Percentiles rank a stretch among this genome's conserved stretches.
These are phyloP conservation scores for Middelhovenomyces tepae DNA, from an alignment of 805 yeast genomes.

Conservation along the genomic window DNA sequence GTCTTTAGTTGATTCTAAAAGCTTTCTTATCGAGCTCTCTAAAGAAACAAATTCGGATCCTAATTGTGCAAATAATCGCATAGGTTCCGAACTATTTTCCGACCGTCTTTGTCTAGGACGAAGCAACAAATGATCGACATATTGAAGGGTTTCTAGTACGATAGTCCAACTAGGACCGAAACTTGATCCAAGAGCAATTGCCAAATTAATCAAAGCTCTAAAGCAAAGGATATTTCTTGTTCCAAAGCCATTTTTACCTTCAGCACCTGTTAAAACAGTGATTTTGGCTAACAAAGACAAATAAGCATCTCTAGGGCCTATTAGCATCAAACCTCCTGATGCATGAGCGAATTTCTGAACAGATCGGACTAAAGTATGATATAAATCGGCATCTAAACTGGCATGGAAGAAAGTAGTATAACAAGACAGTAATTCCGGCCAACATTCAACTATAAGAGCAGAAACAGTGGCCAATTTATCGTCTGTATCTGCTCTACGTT, in stretches of 20 bases:
- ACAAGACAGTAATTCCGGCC: conserved; percentile 34
- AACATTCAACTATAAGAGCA: conserved; percentile 18
- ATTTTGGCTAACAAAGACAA: conserved; percentile 25
- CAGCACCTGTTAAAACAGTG: conserved; percentile 14
- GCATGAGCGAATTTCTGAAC: conserved; percentile 77
- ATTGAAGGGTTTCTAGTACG: conserved; percentile 44
- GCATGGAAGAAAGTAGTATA: conserved; percentile 51
- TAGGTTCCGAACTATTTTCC: conserved; percentile 3
- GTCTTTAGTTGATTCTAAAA: conserved; percentile 52
- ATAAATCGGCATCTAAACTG: conserved; percentile 60
- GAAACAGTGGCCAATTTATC: conserved; percentile 10
- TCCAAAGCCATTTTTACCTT: conserved; percentile 1
- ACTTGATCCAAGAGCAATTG: conserved; percentile 72
- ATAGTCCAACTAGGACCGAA: conserved; percentile 59
- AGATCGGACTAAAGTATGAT: conserved; percentile 58
- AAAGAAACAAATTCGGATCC: conserved; percentile 37
- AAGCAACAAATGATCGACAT: conserved; percentile 19
- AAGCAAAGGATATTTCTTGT: conserved; percentile 64
- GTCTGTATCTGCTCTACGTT: conserved; percentile 15
- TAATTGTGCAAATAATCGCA: conserved; percentile 29
- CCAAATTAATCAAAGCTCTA: conserved; percentile 69
- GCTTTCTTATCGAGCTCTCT: conserved; percentile 47
- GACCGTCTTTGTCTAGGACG: conserved; percentile 9
- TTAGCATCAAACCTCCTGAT: conserved; percentile 61
- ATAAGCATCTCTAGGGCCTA: conserved; percentile 49